These are phyloP conservation scores for Citropsis articulata DNA, from an alignment of 345 rosid genomes.

Conservation along the genomic window DNA sequence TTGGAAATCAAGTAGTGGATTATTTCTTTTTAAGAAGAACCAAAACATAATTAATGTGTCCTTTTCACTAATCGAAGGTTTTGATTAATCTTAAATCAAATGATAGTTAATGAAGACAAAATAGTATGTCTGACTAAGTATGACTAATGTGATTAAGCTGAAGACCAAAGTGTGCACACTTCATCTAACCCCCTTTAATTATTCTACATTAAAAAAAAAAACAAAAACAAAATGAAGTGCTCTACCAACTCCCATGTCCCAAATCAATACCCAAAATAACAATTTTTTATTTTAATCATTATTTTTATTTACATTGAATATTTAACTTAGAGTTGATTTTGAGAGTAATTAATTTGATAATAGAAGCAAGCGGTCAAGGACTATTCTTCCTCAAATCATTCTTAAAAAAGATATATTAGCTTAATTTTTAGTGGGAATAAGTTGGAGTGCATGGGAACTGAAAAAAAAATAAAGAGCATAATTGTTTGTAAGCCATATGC, in stretches of 20 bases:
- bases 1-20: not conserved
- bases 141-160: not conserved
- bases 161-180: not conserved
- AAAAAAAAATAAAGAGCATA: too few relatives aligned
- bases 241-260: not conserved
- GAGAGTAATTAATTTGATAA: too few relatives aligned
- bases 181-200: not conserved
- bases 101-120: not conserved
- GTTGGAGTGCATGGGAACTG: too few relatives aligned
- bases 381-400: too few relatives aligned
- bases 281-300: not conserved
- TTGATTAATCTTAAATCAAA: not conserved
- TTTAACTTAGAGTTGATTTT: too few relatives aligned
- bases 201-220: not conserved
- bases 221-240: not conserved
- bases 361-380: too few relatives aligned
- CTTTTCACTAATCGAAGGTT: not conserved
- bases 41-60: not conserved
- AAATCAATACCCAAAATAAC: not conserved
- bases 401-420: too few relatives aligned
- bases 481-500: too few relatives aligned
- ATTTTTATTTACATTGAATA: not conserved
- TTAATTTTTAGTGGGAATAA: too few relatives aligned
- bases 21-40: not conserved
- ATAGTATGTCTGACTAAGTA: not conserved